These are phyloP conservation scores for Sporobolomyces roseus DNA, from an alignment of 768 basidiomycete species.

Conservation along the genomic window DNA sequence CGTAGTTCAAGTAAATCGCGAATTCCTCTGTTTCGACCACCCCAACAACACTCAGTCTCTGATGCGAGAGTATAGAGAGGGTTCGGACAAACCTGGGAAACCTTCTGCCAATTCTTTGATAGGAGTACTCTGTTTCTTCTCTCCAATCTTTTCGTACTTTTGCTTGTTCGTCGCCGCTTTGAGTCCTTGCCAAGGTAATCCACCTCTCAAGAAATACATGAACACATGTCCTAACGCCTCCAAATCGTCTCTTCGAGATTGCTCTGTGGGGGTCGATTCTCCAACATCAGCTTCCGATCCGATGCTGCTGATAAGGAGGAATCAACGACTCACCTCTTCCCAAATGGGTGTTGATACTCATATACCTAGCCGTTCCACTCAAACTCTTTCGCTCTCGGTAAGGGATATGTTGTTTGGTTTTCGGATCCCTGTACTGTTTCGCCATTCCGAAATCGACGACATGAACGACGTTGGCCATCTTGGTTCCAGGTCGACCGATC, in stretches of 20 bases:
- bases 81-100: conserved; percentile 71
- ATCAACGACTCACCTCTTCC: conserved; percentile 72
- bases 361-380: conserved; percentile 95
- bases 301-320: no score
- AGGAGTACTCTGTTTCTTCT: conserved; percentile 96
- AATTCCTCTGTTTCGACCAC: conserved; percentile 74
- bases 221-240: conserved; percentile 99
- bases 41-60: not conserved
- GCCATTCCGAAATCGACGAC: conserved; percentile 98
- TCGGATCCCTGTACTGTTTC: conserved; percentile 98
- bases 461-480: conserved; percentile 65
- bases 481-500: conserved; percentile 87
- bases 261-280: conserved; percentile 50
- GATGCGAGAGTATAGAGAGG: not conserved
- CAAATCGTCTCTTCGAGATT: conserved; percentile 89
- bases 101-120: conserved; percentile 97
- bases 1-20: conserved; percentile 96
- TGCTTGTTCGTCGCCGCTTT: conserved; percentile 99
- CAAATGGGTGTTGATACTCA: conserved; percentile 99
- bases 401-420: conserved; percentile 98
- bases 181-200: conserved; percentile 96
- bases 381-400: conserved; percentile 97
- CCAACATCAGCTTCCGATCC: not conserved
- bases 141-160: conserved; percentile 99
- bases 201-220: conserved; percentile 98